A percentile compares a stretch with the other conserved stretches of the same genome.
Conservation (phyloP, 192 early-diverging fungal species). For the Backusella liffmaniae region DNA sequence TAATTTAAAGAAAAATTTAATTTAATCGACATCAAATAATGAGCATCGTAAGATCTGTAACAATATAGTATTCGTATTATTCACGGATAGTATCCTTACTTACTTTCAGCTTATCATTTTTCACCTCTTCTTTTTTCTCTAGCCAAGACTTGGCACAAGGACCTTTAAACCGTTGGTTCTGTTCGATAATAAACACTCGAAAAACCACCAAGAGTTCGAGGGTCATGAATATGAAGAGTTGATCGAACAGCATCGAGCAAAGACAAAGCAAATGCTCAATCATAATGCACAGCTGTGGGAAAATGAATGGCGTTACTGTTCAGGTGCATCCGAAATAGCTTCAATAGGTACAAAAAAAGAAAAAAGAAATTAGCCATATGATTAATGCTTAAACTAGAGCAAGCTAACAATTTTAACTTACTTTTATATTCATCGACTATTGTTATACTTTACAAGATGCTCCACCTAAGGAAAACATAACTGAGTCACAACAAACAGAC, state of each 20-base stretch:
- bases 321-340: background rate
- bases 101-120: background rate
- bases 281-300: conserved; percentile 21
- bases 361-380: conserved; percentile 3
- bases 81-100: background rate
- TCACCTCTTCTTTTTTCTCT: background rate
- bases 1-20: background rate
- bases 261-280: conserved; percentile 20
- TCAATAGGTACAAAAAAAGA: conserved; percentile 8
- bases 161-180: conserved; percentile 2
- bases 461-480: background rate
- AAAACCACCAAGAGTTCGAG: background rate
- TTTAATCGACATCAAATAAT: background rate
- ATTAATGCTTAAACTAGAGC: background rate
- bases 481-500: background rate
- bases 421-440: background rate
- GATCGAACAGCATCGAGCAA: conserved; percentile 18
- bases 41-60: background rate
- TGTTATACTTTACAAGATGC: background rate
- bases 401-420: background rate
- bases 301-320: conserved; percentile 4
- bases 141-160: background rate
- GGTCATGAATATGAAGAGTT: background rate
- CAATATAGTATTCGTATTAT: background rate
- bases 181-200: background rate